These are phyloP conservation scores for Eucalyptus polybractea DNA, from an alignment of 345 rosid genomes.

Conservation along the genomic window DNA sequence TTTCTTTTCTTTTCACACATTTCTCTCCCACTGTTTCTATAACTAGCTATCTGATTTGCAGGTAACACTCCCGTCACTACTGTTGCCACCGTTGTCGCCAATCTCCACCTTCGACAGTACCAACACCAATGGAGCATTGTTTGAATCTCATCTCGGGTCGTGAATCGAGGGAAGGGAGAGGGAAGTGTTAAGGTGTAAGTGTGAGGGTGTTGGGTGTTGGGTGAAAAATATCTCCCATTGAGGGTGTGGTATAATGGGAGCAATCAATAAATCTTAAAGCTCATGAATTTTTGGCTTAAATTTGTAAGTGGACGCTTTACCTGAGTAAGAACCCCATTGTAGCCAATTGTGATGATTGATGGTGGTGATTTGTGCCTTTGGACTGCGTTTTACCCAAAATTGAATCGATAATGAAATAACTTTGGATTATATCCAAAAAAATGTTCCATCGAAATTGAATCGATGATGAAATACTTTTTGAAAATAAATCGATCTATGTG, in stretches of 20 bases:
- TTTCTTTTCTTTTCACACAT: not conserved
- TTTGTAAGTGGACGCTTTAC: not conserved
- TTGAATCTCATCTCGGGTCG: not conserved
- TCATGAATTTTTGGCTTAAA: rapidly evolving
- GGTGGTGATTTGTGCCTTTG: not conserved
- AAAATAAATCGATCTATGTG: too few relatives aligned
- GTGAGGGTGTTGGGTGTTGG: not conserved
- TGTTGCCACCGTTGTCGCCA: not conserved
- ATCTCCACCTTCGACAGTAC: not conserved
- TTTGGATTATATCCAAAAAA: too few relatives aligned
- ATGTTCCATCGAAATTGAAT: too few relatives aligned
- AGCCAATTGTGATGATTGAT: not conserved
- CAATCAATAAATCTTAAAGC: not conserved
- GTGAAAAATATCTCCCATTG: not conserved
- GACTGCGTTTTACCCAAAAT: too few relatives aligned
- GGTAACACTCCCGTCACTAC: not conserved
- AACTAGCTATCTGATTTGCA: not conserved
- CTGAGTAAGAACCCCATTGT: not conserved
- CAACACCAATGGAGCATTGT: not conserved
- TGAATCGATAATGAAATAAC: too few relatives aligned
- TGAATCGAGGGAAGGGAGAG: not conserved
- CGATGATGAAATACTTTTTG: not conserved
- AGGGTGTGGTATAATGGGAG: not conserved
- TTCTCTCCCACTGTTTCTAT: not conserved
- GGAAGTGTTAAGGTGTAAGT: not conserved